Conservation (phyloP, 805 yeast genomes). For the Priceomyces fermenticarens region DNA sequence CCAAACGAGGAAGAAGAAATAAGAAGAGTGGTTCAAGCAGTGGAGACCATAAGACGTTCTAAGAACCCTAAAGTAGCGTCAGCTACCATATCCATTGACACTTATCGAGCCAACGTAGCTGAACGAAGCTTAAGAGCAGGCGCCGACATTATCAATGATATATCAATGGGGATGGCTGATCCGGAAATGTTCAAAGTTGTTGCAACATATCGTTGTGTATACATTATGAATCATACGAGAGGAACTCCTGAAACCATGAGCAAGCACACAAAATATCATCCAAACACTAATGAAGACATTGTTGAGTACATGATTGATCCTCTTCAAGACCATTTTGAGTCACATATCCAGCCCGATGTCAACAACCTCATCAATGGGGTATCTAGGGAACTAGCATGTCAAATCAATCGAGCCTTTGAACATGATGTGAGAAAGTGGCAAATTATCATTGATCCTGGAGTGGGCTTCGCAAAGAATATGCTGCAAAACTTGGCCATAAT, state of each 20-base stretch:
- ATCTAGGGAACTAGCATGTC: conserved; percentile 59
- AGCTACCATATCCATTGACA: conserved; percentile 76
- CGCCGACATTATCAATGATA: conserved; percentile 89
- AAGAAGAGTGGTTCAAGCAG: conserved; percentile 64
- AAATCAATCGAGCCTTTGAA: conserved; percentile 52
- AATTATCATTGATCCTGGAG: conserved; percentile 87
- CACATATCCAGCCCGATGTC: conserved; percentile 15
- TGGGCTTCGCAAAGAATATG: conserved; percentile 91
- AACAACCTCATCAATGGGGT: conserved; percentile 52
- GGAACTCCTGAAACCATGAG: conserved; percentile 80
- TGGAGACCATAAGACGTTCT: conserved; percentile 55
- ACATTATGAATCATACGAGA: conserved; percentile 79
- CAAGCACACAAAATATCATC: conserved; percentile 50
- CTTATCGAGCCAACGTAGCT: conserved; percentile 79
- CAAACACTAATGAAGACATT: conserved; percentile 32
- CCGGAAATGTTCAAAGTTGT: conserved; percentile 61
- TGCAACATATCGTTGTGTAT: conserved; percentile 70
- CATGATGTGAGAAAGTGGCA: conserved; percentile 86
- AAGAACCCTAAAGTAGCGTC: conserved; percentile 31
- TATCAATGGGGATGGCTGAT: conserved; percentile 78
- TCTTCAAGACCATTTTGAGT: conserved; percentile 18
- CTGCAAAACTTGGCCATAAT: conserved; percentile 68
- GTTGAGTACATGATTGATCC: conserved; percentile 35
- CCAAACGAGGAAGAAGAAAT: conserved; percentile 67
- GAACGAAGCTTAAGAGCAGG: conserved; percentile 65